These are phyloP conservation scores for Solanum stenotomum DNA, from an alignment of 257 asterid species.

Conservation along the genomic window DNA sequence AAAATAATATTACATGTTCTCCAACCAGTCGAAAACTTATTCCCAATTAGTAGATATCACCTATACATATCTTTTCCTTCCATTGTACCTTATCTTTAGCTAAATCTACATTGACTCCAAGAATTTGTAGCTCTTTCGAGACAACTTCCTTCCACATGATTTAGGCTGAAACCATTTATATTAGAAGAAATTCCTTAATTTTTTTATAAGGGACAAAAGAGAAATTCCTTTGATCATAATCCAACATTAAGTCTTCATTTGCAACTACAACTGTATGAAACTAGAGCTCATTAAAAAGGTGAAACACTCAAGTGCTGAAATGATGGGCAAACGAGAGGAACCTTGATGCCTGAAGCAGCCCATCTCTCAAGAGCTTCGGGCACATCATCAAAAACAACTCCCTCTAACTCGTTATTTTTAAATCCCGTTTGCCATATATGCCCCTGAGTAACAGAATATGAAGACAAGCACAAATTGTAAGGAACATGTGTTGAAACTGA, in stretches of 20 bases:
- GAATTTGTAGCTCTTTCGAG: neutral
- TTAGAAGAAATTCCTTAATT: neutral
- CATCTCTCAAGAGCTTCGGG: constrained; percentile 80
- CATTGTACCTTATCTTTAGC: neutral
- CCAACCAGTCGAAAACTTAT: neutral
- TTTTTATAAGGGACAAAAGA: neutral
- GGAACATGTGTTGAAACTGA: neutral
- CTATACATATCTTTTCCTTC: neutral
- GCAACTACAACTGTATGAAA: neutral
- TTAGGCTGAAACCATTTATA: neutral
- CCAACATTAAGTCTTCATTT: neutral
- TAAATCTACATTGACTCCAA: neutral
- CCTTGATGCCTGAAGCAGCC: constrained; percentile 72
- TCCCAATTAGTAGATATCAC: neutral
- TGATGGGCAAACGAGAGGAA: constrained; percentile 4
- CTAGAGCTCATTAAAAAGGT: neutral
- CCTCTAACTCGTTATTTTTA: constrained; percentile 44
- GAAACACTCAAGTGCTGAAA: neutral
- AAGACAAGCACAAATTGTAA: neutral
- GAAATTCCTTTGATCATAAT: neutral
- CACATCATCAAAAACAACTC: constrained; percentile 63
- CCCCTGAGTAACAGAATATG: constrained; percentile 33
- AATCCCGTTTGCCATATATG: constrained; percentile 82
- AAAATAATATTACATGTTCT: neutral
- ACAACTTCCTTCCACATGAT: neutral